These are phyloP conservation scores for Salvia rosmarinus DNA, from an alignment of 257 asterid genomes.

Conservation along the genomic window DNA sequence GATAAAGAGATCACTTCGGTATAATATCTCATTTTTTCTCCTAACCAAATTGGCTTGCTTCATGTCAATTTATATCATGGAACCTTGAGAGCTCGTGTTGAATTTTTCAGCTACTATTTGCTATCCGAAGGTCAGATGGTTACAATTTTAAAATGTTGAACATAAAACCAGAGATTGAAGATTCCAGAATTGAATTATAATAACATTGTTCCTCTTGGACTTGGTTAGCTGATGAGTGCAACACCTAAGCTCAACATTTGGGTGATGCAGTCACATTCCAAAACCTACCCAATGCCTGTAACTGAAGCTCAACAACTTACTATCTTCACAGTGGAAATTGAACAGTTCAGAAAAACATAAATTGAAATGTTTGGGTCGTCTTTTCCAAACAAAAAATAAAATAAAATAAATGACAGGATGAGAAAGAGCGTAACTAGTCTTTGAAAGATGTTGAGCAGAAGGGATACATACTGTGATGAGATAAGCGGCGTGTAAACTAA, in stretches of 20 bases:
- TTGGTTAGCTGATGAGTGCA: background rate
- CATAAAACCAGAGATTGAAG: background rate
- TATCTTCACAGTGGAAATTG: background rate
- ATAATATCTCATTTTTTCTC: background rate
- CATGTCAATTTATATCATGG: background rate
- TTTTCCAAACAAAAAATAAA: background rate
- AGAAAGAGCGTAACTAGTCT: background rate
- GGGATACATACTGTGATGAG: conserved; percentile 79
- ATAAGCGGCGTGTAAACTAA: conserved; percentile 91
- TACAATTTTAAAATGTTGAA: background rate
- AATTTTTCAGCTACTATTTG: background rate
- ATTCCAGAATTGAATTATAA: background rate
- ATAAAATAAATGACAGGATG: background rate
- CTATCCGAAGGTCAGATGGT: background rate
- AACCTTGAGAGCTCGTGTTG: background rate
- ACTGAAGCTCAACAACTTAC: background rate
- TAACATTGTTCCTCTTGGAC: background rate
- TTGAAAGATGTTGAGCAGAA: conserved; percentile 27
- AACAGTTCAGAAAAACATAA: background rate
- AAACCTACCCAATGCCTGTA: background rate
- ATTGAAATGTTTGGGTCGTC: background rate
- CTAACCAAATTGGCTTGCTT: too few species aligned
- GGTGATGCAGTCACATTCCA: background rate
- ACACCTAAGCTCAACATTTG: background rate
- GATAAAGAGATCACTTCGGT: background rate